phyloP scores from a whole-genome alignment of 1,284 basidiomycete species.

The Naganishia sp. region DNA sequence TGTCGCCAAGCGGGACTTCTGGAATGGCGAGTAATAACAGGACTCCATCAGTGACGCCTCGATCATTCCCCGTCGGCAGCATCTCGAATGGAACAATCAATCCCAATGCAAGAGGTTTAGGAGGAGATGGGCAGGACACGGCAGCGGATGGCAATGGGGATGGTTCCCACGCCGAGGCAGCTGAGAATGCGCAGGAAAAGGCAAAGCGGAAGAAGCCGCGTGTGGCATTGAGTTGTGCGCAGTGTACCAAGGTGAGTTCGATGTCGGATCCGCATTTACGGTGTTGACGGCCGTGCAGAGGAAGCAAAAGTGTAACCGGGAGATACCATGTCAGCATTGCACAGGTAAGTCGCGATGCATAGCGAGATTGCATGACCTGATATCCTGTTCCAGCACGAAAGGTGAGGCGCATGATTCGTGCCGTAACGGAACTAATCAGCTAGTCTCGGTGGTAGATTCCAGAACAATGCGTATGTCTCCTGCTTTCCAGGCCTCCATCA shows the following conservation, averaged over 20 bases:
- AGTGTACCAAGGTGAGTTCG: conserved; percentile 46
- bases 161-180: neutral
- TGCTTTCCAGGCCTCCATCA: neutral
- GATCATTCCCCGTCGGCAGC: neutral
- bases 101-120: conserved; percentile 16
- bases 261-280: neutral
- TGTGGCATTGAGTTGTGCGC: conserved; percentile 52
- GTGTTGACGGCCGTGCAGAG: conserved; percentile 26
- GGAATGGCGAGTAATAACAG: neutral
- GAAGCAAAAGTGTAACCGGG: conserved; percentile 50
- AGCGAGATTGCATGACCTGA: conserved; percentile 31
- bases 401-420: conserved; percentile 12
- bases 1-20: neutral
- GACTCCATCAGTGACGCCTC: conserved; percentile 4
- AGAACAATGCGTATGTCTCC: conserved; percentile 49
- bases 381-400: conserved; percentile 44
- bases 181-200: conserved; percentile 18
- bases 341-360: conserved; percentile 33
- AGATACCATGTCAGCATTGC: conserved; percentile 56
- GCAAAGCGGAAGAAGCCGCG: conserved; percentile 51
- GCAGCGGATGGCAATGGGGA: neutral
- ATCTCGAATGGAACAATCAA: conserved; percentile 22
- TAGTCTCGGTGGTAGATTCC: conserved; percentile 39
- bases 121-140: conserved; percentile 7
- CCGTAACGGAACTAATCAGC: neutral